Evolutionary conservation across 2,329 filamentous ascomycete genomes (phyloP).

Genomic region (Ophiostoma piceae): DNA sequence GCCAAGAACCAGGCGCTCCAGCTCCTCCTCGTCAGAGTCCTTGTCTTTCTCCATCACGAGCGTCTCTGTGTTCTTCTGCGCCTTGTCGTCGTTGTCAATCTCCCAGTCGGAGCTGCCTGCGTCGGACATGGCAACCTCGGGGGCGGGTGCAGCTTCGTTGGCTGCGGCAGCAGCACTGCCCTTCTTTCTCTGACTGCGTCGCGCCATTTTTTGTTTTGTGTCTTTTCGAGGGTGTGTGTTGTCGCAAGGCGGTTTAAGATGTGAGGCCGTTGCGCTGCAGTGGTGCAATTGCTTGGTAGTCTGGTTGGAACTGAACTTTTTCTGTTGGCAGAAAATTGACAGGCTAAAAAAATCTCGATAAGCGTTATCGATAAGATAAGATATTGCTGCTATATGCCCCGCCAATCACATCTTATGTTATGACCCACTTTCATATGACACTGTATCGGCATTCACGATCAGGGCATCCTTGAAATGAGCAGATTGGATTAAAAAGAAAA

Average conservation of each 20-base stretch:
- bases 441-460: too few species aligned
- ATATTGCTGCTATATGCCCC: neutral
- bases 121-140: conserved; percentile 25
- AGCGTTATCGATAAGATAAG: conserved; percentile 24
- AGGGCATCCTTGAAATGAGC: too few species aligned
- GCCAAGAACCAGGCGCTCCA: conserved; percentile 84
- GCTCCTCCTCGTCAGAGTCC: conserved; percentile 75
- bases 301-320: conserved; percentile 10
- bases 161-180: neutral
- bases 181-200: conserved; percentile 2
- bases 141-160: neutral
- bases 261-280: neutral
- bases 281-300: neutral
- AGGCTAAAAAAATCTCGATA: conserved; percentile 21
- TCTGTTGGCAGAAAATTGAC: conserved; percentile 17
- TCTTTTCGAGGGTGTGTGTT: neutral
- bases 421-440: neutral
- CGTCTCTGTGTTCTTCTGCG: conserved; percentile 24
- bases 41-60: conserved; percentile 49
- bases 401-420: neutral
- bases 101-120: conserved; percentile 30
- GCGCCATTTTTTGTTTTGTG: conserved; percentile 9
- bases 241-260: neutral
- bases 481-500: too few species aligned
- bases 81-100: conserved; percentile 28